phyloP scores from a whole-genome alignment of 2,329 filamentous ascomycete genomes.

The Huntiella decipiens region DNA sequence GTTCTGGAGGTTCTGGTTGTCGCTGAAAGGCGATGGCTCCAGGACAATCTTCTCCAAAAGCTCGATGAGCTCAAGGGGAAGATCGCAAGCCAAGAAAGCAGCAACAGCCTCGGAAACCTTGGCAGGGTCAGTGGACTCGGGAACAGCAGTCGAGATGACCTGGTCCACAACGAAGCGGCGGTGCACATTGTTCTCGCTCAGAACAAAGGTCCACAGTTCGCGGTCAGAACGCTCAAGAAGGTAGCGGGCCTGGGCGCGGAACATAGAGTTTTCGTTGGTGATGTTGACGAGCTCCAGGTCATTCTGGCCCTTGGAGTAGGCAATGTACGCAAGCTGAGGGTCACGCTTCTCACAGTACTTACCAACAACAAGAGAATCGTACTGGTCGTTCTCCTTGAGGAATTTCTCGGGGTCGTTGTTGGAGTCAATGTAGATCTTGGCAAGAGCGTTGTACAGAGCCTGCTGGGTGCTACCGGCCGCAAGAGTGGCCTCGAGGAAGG shows the following conservation, averaged over 20 bases:
- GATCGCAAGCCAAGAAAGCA: conserved; percentile 74
- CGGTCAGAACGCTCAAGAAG: conserved; percentile 73
- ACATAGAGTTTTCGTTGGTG: conserved; percentile 99
- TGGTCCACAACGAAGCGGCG: conserved; percentile 88
- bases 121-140: conserved; percentile 77
- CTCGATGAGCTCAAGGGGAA: conserved; percentile 89
- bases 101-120: conserved; percentile 91
- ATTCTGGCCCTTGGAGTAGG: conserved; percentile 91
- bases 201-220: conserved; percentile 87
- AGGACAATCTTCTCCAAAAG: conserved; percentile 97
- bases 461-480: conserved; percentile 85
- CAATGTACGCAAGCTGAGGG: conserved; percentile 85
- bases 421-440: conserved; percentile 98
- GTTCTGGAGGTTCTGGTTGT: conserved; percentile 93
- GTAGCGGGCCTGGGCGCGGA: conserved; percentile 91
- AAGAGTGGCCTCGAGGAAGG: conserved; percentile 86
- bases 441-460: conserved; percentile 89
- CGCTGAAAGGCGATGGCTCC: conserved; percentile 97
- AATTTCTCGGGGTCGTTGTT: conserved; percentile 98
- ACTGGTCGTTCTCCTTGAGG: conserved; percentile 90
- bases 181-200: conserved; percentile 90
- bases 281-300: conserved; percentile 93
- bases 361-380: conserved; percentile 78
- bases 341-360: conserved; percentile 99
- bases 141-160: conserved; percentile 86